These are phyloP conservation scores for Periconia sp. DNA, from an alignment of 2,329 filamentous ascomycete genomes.

Conservation along the genomic window DNA sequence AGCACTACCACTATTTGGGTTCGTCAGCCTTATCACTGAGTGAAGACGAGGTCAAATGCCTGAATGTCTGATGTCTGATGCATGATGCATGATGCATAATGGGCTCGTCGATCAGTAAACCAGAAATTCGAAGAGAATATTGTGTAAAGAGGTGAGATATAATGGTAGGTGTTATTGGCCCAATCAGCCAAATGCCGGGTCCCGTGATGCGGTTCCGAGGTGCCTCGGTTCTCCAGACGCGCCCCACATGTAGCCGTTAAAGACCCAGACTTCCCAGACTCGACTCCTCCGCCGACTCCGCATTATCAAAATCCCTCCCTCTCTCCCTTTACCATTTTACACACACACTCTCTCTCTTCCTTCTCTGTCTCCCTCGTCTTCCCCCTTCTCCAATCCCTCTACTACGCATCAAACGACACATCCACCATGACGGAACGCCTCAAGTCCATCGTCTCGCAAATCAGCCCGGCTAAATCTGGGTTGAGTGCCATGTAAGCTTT, in stretches of 20 bases:
- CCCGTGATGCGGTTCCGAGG: constrained; percentile 18
- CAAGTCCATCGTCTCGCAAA: constrained; percentile 82
- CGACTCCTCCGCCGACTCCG: constrained; percentile 14
- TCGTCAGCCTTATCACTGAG: too few relatives aligned
- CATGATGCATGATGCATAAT: too few relatives aligned
- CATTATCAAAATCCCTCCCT: not conserved
- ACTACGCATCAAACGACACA: not conserved
- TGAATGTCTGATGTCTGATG: too few relatives aligned
- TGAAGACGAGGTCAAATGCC: too few relatives aligned
- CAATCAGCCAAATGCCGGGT: not conserved
- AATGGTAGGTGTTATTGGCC: not conserved
- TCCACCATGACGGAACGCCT: constrained; percentile 69
- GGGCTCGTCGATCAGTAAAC: too few relatives aligned
- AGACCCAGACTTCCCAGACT: constrained; percentile 44
- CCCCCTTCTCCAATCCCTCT: constrained; percentile 3
- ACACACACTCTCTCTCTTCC: not conserved
- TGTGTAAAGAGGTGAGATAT: too few relatives aligned
- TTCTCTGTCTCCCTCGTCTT: not conserved
- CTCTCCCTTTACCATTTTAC: not conserved
- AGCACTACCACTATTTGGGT: too few relatives aligned
- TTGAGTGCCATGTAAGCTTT: constrained; percentile 73
- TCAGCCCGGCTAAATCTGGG: constrained; percentile 71
- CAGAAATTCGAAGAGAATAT: too few relatives aligned
- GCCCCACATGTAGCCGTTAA: constrained; percentile 52
- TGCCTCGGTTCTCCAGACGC: constrained; percentile 38